These are phyloP conservation scores for Fonsecaea pugnacius DNA, from an alignment of 2,329 filamentous ascomycete species.

Conservation along the genomic window DNA sequence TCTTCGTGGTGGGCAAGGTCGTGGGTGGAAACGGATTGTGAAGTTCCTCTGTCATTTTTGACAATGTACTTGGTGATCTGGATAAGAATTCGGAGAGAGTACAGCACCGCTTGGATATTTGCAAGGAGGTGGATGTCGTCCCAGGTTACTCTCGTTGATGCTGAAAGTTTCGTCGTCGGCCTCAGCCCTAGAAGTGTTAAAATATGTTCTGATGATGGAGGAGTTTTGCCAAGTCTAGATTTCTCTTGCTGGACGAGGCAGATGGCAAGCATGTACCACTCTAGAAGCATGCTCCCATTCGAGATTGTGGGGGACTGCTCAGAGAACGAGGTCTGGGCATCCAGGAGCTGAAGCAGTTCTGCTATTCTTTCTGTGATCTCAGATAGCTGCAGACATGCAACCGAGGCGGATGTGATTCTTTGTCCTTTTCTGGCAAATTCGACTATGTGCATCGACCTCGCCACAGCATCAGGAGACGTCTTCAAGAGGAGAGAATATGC, in stretches of 20 bases:
- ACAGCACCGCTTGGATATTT: slow-evolving; percentile 63
- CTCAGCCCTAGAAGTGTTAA: slow-evolving; percentile 20
- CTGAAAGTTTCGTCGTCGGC: background rate
- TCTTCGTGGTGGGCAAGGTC: background rate
- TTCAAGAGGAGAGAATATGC: slow-evolving; percentile 58
- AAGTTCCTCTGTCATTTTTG: background rate
- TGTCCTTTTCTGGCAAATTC: slow-evolving; percentile 35
- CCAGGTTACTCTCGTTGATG: slow-evolving; percentile 53
- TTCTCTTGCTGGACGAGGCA: slow-evolving; percentile 23
- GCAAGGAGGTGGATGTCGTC: slow-evolving; percentile 64
- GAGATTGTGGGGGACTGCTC: too few relatives aligned
- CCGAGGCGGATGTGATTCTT: slow-evolving; percentile 39
- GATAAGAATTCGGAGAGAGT: slow-evolving; percentile 65
- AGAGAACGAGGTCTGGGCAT: background rate
- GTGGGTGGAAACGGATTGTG: background rate
- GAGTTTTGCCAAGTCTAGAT: slow-evolving; percentile 14
- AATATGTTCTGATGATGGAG: slow-evolving; percentile 1
- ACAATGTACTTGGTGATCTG: slow-evolving; percentile 42
- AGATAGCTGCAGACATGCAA: background rate
- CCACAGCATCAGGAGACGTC: background rate
- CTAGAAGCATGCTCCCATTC: slow-evolving; percentile 2
- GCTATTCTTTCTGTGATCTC: background rate
- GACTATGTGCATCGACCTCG: background rate
- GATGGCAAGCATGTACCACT: slow-evolving; percentile 30
- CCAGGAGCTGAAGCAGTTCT: slow-evolving; percentile 9